These are phyloP conservation scores for Dalbergia cochinchinensis DNA, from an alignment of 306 rosid genomes.

Conservation along the genomic window DNA sequence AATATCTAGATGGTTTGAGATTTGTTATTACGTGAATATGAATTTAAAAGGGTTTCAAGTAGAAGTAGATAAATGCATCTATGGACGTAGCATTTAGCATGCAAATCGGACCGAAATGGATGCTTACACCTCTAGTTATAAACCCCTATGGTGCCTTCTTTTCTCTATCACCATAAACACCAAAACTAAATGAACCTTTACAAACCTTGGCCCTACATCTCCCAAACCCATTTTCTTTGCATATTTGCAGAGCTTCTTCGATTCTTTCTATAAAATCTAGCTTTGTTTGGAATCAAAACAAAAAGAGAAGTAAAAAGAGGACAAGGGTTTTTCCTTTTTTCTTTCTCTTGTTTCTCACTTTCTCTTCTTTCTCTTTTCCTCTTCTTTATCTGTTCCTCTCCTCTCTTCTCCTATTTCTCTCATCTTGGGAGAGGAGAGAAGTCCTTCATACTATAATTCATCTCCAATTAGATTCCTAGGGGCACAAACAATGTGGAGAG, in stretches of 20 bases:
- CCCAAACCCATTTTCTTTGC: background rate
- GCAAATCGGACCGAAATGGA: slow-evolving; percentile 73
- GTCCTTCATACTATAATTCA: background rate
- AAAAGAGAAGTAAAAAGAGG: slow-evolving; percentile 16
- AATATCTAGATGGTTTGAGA: no score
- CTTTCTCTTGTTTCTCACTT: slow-evolving; percentile 4
- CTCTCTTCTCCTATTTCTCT: slow-evolving; percentile 43
- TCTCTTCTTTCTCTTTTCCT: slow-evolving; percentile 20
- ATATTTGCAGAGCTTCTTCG: background rate
- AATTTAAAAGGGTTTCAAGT: background rate
- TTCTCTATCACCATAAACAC: background rate
- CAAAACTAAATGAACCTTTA: background rate
- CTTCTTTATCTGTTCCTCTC: slow-evolving; percentile 38
- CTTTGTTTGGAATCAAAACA: background rate
- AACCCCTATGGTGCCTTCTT: background rate
- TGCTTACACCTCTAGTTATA: slow-evolving; percentile 61
- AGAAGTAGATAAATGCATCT: slow-evolving; percentile 50
- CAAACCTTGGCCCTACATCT: slow-evolving; percentile 27
- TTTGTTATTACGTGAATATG: background rate
- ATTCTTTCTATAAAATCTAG: slow-evolving; percentile 7
- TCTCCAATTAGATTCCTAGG: background rate
- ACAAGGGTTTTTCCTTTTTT: slow-evolving; percentile 7
- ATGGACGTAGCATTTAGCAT: slow-evolving; percentile 66
- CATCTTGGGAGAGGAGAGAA: slow-evolving; percentile 60
- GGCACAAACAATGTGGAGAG: background rate